Evolutionary conservation across 2,329 filamentous ascomycete genomes (phyloP), one percentile per base, ranked within the genome.

Genomic region (Diplodia sapinea): DNA sequence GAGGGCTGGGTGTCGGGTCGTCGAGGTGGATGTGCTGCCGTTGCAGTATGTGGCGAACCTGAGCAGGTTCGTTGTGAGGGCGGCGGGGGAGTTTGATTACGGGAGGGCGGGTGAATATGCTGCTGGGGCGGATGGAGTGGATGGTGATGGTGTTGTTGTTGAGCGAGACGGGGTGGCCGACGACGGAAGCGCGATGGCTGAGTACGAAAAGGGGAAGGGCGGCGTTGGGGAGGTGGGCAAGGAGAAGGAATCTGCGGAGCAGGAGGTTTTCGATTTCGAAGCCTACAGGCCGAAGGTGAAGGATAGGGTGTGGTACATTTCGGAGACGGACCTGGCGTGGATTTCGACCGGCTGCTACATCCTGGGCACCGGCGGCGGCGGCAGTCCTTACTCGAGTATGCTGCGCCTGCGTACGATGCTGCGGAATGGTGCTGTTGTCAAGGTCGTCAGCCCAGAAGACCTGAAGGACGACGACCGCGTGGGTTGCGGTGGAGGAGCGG

Each of bases 321-420:
- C 80, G 12, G 86, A 88, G 71, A 85, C 83, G 0, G 87, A 89
- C 72, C 77, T 89, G 4, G 75, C 79, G 36, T 89, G 84, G 79
- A 84, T 89, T 40, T 77, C 84, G 0, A 84, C 81, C 8, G 87
- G 87, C 1, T 87, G 86, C 72, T 88, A 88, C 69, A 85, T 89
- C 63, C 80, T 89, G 0, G 87, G 86, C 1, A 87, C 86, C 0
- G 87, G 87, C 23, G 87, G 87, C 6, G 87, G 87, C 23, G 86
- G 87, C 2, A 86, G 1, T 86, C 86, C 70, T 75, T 84, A 1
- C 77, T 36, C 83, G 84, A 77, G 78, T 88, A 17, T 70, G 47
- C 50, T 83, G 52, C 83, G 85, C 68, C 78, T 88, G 7, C 81
- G 83, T 4, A 76, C 77, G 4, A 86, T 66, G 55, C 20, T 66